A percentile compares a stretch with the other conserved stretches of the same genome.
Evolutionary conservation across 2,329 filamentous ascomycete species (phyloP).

Genomic region (Aspergillus cejpii): DNA sequence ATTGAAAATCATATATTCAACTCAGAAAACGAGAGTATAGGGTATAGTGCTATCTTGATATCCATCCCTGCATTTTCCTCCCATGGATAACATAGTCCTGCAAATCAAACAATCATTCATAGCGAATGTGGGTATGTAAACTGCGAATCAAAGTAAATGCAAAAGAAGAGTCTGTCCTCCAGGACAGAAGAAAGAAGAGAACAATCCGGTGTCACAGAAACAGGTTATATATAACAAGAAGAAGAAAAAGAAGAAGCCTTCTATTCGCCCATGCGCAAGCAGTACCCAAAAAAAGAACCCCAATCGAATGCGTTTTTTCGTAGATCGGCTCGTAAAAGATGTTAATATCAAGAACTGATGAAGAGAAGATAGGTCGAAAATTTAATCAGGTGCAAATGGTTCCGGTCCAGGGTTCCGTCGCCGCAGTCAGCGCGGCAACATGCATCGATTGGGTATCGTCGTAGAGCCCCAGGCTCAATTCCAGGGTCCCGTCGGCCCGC

Average conservation of each 20-base stretch:
- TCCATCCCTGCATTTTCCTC: not conserved
- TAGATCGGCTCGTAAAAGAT: constrained; percentile 3
- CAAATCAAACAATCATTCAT: not conserved
- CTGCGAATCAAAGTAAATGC: not conserved
- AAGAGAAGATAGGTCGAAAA: constrained; percentile 1
- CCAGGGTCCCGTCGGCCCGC: constrained; percentile 23
- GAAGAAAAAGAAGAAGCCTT: not conserved
- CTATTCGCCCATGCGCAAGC: not conserved
- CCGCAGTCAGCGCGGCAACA: constrained; percentile 29
- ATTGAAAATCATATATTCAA: not conserved
- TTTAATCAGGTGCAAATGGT: constrained; percentile 13
- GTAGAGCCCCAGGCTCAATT: constrained; percentile 28
- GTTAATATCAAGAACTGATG: too few relatives aligned
- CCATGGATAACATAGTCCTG: not conserved
- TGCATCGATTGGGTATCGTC: constrained; percentile 30
- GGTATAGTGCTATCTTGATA: not conserved
- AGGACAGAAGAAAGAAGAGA: not conserved
- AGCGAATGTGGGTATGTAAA: not conserved
- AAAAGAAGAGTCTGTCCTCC: not conserved
- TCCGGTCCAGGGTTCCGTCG: constrained; percentile 36
- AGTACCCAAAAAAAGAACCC: not conserved
- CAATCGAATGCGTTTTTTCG: constrained; percentile 11
- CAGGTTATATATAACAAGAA: not conserved
- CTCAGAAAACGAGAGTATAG: not conserved
- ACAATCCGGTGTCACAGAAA: not conserved